These are phyloP conservation scores for Vitis rotundifolia DNA, from an alignment of 164 flowering plant genomes.

Conservation along the genomic window DNA sequence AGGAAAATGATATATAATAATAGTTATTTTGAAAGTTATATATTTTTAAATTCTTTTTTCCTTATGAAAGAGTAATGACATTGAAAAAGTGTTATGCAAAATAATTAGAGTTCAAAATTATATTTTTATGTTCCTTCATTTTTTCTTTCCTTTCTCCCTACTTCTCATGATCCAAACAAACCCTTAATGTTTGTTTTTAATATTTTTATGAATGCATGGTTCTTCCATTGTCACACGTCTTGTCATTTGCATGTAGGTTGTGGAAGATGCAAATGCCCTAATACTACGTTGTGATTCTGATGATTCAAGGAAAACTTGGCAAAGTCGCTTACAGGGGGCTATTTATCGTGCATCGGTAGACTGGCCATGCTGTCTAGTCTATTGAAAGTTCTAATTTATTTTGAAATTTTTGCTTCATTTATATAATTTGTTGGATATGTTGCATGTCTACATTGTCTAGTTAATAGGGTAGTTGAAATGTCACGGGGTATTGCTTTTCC, in stretches of 20 bases:
- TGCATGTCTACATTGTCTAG: no score
- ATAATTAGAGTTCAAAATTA: no score
- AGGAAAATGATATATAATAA: no score
- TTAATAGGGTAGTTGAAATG: no score
- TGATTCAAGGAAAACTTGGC: slow-evolving; percentile 71
- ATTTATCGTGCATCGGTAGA: slow-evolving; percentile 90
- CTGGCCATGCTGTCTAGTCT: not conserved
- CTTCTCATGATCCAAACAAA: not conserved
- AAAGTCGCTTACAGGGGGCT: slow-evolving; percentile 74
- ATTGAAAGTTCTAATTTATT: not conserved
- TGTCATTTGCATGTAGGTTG: slow-evolving; percentile 45
- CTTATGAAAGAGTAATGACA: no score
- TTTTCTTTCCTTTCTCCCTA: no score
- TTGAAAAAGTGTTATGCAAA: no score
- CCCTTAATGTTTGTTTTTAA: not conserved
- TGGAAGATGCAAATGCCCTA: slow-evolving; percentile 76
- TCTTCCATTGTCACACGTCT: not conserved
- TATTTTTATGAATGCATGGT: not conserved
- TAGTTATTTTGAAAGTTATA: not conserved
- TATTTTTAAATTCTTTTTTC: not conserved
- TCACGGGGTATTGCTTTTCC: no score
- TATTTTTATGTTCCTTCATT: no score
- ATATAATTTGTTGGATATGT: no score
- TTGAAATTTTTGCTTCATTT: not conserved
- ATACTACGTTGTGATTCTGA: slow-evolving; percentile 72